Conservation (phyloP, 129 eudicot genomes). For the Tagetes erecta region DNA sequence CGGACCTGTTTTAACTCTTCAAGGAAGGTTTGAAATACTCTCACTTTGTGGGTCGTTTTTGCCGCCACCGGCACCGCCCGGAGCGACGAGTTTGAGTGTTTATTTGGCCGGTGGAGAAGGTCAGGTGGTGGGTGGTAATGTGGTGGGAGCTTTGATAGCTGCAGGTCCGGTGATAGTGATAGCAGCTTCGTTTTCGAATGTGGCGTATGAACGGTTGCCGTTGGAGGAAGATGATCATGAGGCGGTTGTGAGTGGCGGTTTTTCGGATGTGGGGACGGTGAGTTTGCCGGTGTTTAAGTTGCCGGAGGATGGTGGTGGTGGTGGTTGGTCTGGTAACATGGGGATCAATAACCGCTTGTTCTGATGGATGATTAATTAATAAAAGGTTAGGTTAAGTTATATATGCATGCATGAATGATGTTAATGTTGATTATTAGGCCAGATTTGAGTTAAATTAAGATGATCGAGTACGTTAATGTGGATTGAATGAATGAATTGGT, state of each 20-base stretch:
- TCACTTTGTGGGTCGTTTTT: conserved; percentile 60
- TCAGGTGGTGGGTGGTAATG: conserved; percentile 59
- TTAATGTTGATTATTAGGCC: too few species aligned
- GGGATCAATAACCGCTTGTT: too few species aligned
- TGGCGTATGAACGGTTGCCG: conserved; percentile 15
- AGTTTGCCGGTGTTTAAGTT: conserved; percentile 1
- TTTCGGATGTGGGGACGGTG: not conserved
- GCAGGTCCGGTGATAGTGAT: conserved; percentile 25
- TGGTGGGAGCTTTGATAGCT: conserved; percentile 59
- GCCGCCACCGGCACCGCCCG: conserved; percentile 40
- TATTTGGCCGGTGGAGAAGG: conserved; percentile 70
- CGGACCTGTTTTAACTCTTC: conserved; percentile 43
- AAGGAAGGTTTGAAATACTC: conserved; percentile 59
- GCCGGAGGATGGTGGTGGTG: not conserved
- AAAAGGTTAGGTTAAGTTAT: not conserved
- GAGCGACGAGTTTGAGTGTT: conserved; percentile 56
- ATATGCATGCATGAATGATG: too few species aligned
- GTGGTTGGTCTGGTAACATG: conserved; percentile 8
- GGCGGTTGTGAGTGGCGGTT: not conserved
- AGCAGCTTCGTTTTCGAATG: conserved; percentile 4
- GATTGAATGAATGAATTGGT: too few species aligned
- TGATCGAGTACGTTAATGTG: too few species aligned
- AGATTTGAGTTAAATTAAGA: too few species aligned
- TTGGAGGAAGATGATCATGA: not conserved
- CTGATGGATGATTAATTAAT: too few species aligned